A percentile compares a stretch with the other conserved stretches of the same genome.
Evolutionary conservation across 306 rosid genomes (phyloP).

Genomic region (Ormosia semicastrata): DNA sequence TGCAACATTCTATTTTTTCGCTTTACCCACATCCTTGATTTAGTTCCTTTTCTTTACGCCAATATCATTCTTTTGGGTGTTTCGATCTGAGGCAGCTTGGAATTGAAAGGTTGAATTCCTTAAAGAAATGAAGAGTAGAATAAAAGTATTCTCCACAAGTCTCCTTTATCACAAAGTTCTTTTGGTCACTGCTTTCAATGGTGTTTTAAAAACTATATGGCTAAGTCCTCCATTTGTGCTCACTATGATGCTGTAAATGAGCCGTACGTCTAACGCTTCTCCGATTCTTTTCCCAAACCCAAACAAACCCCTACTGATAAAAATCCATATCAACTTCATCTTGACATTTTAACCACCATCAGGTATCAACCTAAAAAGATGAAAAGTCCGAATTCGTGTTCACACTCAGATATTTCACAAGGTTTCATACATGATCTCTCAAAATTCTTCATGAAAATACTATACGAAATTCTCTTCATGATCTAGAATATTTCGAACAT

Average conservation of each 20-base stretch:
- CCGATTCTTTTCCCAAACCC: not conserved
- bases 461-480: not conserved
- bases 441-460: not conserved
- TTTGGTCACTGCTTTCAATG: not conserved
- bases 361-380: not conserved
- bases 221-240: not conserved
- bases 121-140: too few relatives aligned
- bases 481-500: conserved; percentile 40
- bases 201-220: not conserved
- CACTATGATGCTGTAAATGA: not conserved
- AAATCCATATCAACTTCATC: not conserved
- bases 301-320: not conserved
- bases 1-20: too few relatives aligned
- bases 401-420: not conserved
- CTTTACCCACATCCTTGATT: too few relatives aligned
- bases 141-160: too few relatives aligned
- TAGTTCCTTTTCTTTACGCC: too few relatives aligned
- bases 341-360: not conserved
- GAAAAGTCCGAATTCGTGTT: not conserved
- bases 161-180: not conserved
- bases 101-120: too few relatives aligned
- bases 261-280: not conserved
- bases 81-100: too few relatives aligned
- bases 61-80: too few relatives aligned
- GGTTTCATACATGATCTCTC: not conserved